Evolutionary conservation across 371 early-diverging fungal genomes (phyloP), one percentile per base, ranked within the genome.

Genomic region (Haplosporangium sp.): DNA sequence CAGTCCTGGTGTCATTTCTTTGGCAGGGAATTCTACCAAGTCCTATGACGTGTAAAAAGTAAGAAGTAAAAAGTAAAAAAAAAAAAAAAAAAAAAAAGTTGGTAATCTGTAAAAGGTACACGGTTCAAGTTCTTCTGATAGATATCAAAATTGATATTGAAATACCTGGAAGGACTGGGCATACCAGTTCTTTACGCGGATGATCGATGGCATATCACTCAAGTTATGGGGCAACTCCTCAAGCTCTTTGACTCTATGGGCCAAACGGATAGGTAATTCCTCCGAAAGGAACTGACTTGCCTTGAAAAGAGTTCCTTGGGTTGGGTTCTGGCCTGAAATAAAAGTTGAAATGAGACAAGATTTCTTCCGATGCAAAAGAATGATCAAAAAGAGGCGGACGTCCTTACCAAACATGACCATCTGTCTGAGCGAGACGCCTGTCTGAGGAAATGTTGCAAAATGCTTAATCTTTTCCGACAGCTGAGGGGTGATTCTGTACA

Each of bases 261-360:
- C 97, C n/a, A 98, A 85, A 13, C 98, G 93, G 67, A 98, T 94
- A 17, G 98, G 97, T 55, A 98, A 85, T 84, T 98, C 99, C 87
- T 96, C 94, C 67, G 94, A 93, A 17, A 97, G 77, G 83, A 98
- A 98, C 82, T 96, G 96, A 61, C 96, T 92, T 35, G 95, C 97
- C 66, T 92, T 91, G 70, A 96, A 91, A 55, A 98, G 85, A 2
- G 96, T 95, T 7, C 90, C 92, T 67, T 92, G 93, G 2, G 94
- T 91, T 27, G 96, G 96, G 42, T 87, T 86, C 73, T 94, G 94
- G 40, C 97, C 96, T 96, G 39, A n/a, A 38, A 38, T 37, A 44
- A 66, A 7, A 27, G n/a, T 15, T 17, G 19, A 34, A 67, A 39
- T 47, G 37, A 61, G n/a, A 42, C 44, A 39, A 19, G 20, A 52